Evolutionary conservation across 2,329 filamentous ascomycete genomes (phyloP).

Genomic region (Arachnomyces sp.): DNA sequence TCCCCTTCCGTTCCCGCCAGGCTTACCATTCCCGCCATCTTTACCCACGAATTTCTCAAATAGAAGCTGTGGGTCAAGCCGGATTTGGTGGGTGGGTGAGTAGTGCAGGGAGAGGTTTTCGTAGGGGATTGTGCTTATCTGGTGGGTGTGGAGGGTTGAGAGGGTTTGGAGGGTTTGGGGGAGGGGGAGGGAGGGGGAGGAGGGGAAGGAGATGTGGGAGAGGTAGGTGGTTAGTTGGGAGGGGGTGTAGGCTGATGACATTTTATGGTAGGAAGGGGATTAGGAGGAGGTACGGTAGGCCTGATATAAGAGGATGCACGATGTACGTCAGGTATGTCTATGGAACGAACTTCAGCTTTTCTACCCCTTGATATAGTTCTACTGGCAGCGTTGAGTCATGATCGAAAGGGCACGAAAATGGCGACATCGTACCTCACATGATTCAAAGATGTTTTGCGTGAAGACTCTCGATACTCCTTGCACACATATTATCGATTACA

Average conservation of each 20-base stretch:
- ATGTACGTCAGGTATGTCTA: too few species aligned
- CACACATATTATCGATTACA: too few species aligned
- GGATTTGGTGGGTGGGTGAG: constrained; percentile 28
- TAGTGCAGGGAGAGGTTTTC: constrained; percentile 52
- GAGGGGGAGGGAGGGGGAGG: constrained; percentile 14
- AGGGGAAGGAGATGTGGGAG: constrained; percentile 22
- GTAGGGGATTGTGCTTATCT: constrained; percentile 47
- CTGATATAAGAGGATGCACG: too few species aligned
- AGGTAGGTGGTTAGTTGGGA: constrained; percentile 26
- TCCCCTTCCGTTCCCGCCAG: constrained; percentile 35
- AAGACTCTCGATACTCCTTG: too few species aligned
- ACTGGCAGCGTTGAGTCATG: too few species aligned
- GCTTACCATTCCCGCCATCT: too few species aligned
- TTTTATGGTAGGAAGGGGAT: constrained; percentile 1
- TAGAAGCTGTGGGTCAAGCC: constrained; percentile 40
- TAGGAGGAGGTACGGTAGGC: too few species aligned
- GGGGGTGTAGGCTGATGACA: constrained; percentile 19
- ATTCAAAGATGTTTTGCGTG: too few species aligned
- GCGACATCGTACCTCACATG: too few species aligned
- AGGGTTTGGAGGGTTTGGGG: constrained; percentile 27
- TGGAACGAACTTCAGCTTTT: too few species aligned
- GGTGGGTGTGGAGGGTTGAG: constrained; percentile 35
- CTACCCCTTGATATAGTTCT: too few species aligned
- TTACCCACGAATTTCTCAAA: constrained; percentile 43
- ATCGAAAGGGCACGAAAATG: too few species aligned